Conservation (phyloP, 352 stramenopile species). For the Pythium volutum region DNA sequence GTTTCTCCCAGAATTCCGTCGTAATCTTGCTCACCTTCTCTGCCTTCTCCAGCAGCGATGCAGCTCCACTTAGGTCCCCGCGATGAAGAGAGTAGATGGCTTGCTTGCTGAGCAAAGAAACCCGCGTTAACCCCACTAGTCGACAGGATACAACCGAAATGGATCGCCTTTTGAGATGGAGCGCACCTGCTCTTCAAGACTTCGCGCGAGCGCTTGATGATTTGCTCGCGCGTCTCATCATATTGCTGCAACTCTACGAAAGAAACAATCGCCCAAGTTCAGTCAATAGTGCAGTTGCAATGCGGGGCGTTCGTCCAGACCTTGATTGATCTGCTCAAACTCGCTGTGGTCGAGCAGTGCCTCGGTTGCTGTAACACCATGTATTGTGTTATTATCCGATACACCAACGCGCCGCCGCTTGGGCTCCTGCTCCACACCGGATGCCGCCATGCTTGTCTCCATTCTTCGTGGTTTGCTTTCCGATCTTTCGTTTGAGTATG, state of each 20-base stretch:
- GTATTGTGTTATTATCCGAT: neutral
- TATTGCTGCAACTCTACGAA: constrained; percentile 87
- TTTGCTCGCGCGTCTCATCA: constrained; percentile 89
- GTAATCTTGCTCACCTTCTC: constrained; percentile 36
- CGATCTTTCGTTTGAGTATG: neutral
- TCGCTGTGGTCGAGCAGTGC: constrained; percentile 25
- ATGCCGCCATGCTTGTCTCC: constrained; percentile 10
- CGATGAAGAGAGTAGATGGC: constrained; percentile 94
- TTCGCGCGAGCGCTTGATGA: constrained; percentile 95
- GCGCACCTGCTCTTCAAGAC: constrained; percentile 89
- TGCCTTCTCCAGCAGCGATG: constrained; percentile 42
- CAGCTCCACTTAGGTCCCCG: constrained; percentile 59
- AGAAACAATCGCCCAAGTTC: neutral
- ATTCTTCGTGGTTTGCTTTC: neutral
- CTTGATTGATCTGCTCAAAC: constrained; percentile 32
- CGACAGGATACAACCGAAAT: neutral
- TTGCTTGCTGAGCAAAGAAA: constrained; percentile 73
- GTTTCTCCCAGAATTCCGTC: neutral
- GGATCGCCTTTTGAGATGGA: neutral
- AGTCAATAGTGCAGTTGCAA: neutral
- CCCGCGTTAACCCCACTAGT: neutral
- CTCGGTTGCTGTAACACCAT: neutral
- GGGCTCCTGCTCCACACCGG: constrained; percentile 10
- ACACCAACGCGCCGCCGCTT: constrained; percentile 19
- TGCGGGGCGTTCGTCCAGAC: neutral